Evolutionary conservation across 805 yeast species (phyloP).

Genomic region (Millerozyma miso): DNA sequence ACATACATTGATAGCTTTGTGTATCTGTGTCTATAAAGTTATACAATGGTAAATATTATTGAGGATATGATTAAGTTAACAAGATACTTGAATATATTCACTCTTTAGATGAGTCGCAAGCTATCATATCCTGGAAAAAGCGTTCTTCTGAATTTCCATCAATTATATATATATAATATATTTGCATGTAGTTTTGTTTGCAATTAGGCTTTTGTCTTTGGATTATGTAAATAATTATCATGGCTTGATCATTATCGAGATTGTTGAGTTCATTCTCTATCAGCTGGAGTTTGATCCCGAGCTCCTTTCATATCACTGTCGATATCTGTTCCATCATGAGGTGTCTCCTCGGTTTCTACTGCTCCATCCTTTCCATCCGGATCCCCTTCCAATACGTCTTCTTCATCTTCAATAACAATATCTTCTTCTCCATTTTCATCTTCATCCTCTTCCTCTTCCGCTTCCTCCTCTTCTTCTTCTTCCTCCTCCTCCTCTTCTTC

Average conservation of each 20-base stretch:
- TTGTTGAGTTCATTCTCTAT: constrained; percentile 5
- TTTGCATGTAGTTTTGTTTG: no score
- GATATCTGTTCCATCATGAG: constrained; percentile 10
- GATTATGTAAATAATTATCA: no score
- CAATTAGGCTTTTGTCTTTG: no score
- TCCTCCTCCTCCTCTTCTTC: constrained; percentile 44
- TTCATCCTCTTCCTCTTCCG: constrained; percentile 33
- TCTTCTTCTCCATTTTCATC: constrained; percentile 39
- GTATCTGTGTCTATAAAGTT: background rate
- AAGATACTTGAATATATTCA: no score
- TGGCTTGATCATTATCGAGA: no score
- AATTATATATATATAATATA: no score
- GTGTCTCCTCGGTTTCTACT: constrained; percentile 16
- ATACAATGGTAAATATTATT: background rate
- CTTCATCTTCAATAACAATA: constrained; percentile 36
- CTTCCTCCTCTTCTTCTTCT: constrained; percentile 47
- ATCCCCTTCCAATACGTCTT: constrained; percentile 27
- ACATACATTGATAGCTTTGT: background rate
- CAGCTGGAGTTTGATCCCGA: constrained; percentile 10
- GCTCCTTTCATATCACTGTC: constrained; percentile 2
- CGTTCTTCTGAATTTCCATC: no score
- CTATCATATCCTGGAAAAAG: no score
- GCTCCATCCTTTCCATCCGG: constrained; percentile 15
- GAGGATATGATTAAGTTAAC: background rate
- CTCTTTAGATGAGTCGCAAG: no score